A percentile compares a stretch with the other conserved stretches of the same genome.
phyloP scores from a whole-genome alignment of 1,139 yeast genomes.

The Candida sojae region DNA sequence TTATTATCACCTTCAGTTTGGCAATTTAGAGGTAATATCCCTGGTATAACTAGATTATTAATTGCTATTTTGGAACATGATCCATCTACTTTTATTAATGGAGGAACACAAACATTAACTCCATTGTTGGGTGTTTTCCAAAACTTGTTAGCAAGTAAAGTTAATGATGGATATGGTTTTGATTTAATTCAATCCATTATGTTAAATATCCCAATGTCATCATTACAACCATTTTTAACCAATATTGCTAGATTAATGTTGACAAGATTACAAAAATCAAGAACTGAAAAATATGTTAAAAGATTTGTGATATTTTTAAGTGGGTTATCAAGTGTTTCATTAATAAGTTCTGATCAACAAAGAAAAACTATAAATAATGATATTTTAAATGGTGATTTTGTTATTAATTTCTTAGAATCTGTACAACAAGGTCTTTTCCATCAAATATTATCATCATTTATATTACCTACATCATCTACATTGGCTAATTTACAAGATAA shows the following conservation, averaged over 20 bases:
- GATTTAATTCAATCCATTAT: conserved; percentile 77
- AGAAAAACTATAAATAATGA: conserved; percentile 16
- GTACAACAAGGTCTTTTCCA: conserved; percentile 68
- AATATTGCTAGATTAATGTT: conserved; percentile 76
- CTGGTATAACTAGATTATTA: conserved; percentile 83
- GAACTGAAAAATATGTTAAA: conserved; percentile 81
- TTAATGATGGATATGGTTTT: conserved; percentile 79
- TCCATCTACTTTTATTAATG: conserved; percentile 47
- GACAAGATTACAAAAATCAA: conserved; percentile 76
- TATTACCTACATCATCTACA: conserved; percentile 66
- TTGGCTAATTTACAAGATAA: conserved; percentile 73
- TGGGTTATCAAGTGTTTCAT: conserved; percentile 46
- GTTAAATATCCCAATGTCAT: conserved; percentile 51
- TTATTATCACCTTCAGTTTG: conserved; percentile 85
- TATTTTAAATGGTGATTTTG: conserved; percentile 48
- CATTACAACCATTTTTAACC: conserved; percentile 57
- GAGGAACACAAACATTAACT: conserved; percentile 42
- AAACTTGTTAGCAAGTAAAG: conserved; percentile 81
- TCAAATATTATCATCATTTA: conserved; percentile 61
- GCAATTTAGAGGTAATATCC: conserved; percentile 92
- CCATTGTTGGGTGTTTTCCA: conserved; percentile 97
- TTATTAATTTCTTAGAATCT: conserved; percentile 57
- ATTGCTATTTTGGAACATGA: conserved; percentile 71
- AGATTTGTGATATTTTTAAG: conserved; percentile 69
- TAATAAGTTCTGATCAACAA: conserved; percentile 26